Base-by-base conservation (phyloP, 352 stramenopile genomes). In the Phytophthora sp. region DNA sequence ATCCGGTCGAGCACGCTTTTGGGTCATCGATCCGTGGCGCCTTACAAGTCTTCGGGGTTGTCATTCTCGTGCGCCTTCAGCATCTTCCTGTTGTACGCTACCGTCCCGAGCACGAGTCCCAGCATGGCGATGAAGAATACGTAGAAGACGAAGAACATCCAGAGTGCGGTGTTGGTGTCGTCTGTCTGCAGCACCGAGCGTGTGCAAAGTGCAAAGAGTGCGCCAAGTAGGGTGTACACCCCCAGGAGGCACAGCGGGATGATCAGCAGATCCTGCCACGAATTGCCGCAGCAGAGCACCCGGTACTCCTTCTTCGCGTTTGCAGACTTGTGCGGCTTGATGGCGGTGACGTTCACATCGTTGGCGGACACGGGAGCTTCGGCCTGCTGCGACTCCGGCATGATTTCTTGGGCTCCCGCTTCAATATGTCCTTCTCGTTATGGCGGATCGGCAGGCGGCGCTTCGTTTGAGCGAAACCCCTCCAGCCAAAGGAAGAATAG, bases 121-220 rank as follows among this genome's bases (percentile, higher is more conserved):
- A 93, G 79, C 69, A 91, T 76, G 54, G 58, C 55, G 44, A 91
- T 28, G 66, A 89, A 91, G 43, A 66, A 63, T 15, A 81, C 75
- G 59, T 87, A 93, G 60, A 91, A 67, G 26, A 74, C 81, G 54
- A 92, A 93, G 70, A 93, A 91, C 38, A 77, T 73, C 84, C 84
- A 93, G n/a, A 93, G 72, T 58, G 82, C 78, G n/a, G 84, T 85
- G 46, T 78, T 76, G 28, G 82, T 89, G 62, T 94, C 79, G 42
- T 91, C 79, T 39, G 82, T 92, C 63, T 91, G 80, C n/a, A 92
- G 62, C 49, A 92, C 80, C 10, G 82, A 76, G 50, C 77, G 79
- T 35, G 74, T 85, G 71, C 80, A 91, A 17, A 91, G 79, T 46
- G 76, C 84, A 41, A 92, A 94, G 51, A 92, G 74, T 17, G 78